Conservation (phyloP, 139 green algal genomes). For the Coelastrella sp. region DNA sequence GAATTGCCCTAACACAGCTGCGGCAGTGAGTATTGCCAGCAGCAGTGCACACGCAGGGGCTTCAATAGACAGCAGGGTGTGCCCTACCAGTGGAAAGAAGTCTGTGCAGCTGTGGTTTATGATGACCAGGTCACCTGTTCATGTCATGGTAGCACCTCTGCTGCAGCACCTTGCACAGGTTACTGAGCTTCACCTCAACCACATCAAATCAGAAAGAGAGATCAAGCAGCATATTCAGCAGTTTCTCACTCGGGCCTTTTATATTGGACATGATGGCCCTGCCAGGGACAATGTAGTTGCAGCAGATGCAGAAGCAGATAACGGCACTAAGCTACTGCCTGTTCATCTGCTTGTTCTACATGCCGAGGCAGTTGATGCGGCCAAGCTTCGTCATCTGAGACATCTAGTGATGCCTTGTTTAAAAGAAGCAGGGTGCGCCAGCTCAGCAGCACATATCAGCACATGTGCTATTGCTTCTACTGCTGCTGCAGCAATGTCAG, state of each 20-base stretch:
- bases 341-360: conserved; percentile 27
- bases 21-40: too few species aligned
- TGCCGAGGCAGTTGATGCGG: neutral
- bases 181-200: neutral
- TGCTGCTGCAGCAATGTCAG: conserved; percentile 28
- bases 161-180: conserved; percentile 1
- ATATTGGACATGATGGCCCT: too few species aligned
- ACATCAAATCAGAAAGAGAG: conserved; percentile 15
- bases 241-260: neutral
- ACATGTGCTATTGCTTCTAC: neutral
- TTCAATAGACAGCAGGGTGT: too few species aligned
- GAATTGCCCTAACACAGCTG: neutral
- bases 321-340: too few species aligned
- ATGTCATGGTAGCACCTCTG: neutral
- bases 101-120: conserved; percentile 23
- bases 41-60: too few species aligned
- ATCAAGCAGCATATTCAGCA: conserved; percentile 6
- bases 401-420: neutral
- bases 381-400: neutral
- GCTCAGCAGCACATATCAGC: neutral
- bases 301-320: too few species aligned
- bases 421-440: neutral
- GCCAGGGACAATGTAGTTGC: too few species aligned
- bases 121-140: neutral
- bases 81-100: too few species aligned